Evolutionary conservation across 2,329 filamentous ascomycete genomes (phyloP).

Genomic region (Aureobasidium sp.): DNA sequence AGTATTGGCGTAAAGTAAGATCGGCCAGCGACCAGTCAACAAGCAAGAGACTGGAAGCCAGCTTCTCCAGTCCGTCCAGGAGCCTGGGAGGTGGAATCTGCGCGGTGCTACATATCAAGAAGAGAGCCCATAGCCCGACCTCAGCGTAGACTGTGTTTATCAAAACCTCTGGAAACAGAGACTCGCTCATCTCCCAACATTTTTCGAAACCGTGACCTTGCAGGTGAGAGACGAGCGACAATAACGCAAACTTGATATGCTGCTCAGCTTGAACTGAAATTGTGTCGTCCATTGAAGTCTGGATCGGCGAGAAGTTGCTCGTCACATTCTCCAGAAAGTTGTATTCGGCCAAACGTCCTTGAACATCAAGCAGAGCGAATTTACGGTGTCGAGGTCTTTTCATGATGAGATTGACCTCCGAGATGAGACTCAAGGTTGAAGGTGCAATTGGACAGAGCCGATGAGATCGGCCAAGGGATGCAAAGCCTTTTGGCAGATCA

Average conservation of each 20-base stretch:
- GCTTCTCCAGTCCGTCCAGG: background rate
- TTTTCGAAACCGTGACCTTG: slow-evolving; percentile 7
- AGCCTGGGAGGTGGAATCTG: background rate
- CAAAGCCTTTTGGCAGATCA: background rate
- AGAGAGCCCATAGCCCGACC: slow-evolving; percentile 19
- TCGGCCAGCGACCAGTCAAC: background rate
- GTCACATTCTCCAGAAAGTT: slow-evolving; percentile 14
- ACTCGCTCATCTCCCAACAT: slow-evolving; percentile 15
- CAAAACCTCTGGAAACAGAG: slow-evolving; percentile 17
- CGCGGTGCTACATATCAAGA: slow-evolving; percentile 16
- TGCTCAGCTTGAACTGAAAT: slow-evolving; percentile 17
- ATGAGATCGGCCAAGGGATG: background rate
- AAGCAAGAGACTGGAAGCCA: background rate
- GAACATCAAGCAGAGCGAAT: background rate
- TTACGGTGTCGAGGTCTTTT: background rate
- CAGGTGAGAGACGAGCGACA: slow-evolving; percentile 19
- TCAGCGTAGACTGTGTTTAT: slow-evolving; percentile 20
- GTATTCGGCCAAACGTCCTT: slow-evolving; percentile 12
- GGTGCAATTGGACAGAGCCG: background rate
- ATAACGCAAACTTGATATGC: slow-evolving; percentile 19
- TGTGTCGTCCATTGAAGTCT: slow-evolving; percentile 19
- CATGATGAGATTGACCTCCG: background rate
- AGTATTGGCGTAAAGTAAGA: background rate
- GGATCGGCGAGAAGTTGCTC: slow-evolving; percentile 17
- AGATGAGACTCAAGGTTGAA: background rate